phyloP scores from a whole-genome alignment of 441 rosid genomes.

The Populus tomentosa region DNA sequence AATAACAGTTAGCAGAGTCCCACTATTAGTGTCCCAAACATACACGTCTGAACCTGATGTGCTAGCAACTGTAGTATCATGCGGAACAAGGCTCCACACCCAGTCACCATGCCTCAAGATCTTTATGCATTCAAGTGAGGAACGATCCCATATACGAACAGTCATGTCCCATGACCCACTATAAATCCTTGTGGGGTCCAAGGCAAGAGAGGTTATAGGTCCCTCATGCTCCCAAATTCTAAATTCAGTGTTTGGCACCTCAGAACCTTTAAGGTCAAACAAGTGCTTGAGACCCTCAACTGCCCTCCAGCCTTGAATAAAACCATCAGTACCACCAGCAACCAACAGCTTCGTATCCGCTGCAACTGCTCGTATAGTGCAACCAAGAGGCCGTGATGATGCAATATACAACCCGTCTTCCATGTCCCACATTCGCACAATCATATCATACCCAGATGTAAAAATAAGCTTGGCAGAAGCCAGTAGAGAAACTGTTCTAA shows the following conservation, averaged over 20 bases:
- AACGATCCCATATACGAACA: conserved; percentile 78
- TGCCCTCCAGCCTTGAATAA: conserved; percentile 81
- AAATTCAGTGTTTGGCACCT: conserved; percentile 43
- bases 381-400: conserved; percentile 70
- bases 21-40: conserved; percentile 60
- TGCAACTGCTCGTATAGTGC: conserved; percentile 80
- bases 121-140: conserved; percentile 56
- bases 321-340: conserved; percentile 90
- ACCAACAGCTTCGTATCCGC: conserved; percentile 76
- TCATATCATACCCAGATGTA: conserved; percentile 76
- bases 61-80: conserved; percentile 52
- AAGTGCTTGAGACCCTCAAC: conserved; percentile 52
- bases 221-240: conserved; percentile 91
- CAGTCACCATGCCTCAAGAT: conserved; percentile 83
- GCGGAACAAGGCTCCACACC: conserved; percentile 83
- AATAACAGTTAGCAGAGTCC: conserved; percentile 49
- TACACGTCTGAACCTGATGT: conserved; percentile 80
- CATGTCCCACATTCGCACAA: conserved; percentile 86
- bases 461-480: conserved; percentile 85
- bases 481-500: conserved; percentile 61
- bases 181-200: conserved; percentile 59
- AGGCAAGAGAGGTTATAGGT: conserved; percentile 75
- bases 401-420: conserved; percentile 74
- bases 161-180: conserved; percentile 99
- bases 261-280: conserved; percentile 63